These are phyloP conservation scores for Phytophthora pistaciae DNA, from an alignment of 352 stramenopile genomes.

Conservation along the genomic window DNA sequence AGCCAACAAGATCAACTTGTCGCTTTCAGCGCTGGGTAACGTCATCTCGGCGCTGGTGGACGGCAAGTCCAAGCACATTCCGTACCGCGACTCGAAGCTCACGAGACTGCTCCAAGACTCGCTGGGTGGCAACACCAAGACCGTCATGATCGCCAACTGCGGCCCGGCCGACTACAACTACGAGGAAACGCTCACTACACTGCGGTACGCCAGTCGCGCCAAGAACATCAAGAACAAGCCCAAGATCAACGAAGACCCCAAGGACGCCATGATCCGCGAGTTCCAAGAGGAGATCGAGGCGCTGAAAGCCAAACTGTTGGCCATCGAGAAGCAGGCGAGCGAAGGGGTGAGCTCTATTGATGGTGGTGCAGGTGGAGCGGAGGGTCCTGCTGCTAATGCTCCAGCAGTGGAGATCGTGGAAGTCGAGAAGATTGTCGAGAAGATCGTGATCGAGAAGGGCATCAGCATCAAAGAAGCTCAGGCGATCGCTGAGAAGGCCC, in stretches of 20 bases:
- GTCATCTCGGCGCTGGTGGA: constrained; percentile 90
- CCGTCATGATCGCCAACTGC: constrained; percentile 98
- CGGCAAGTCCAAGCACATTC: constrained; percentile 85
- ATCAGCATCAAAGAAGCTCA: constrained; percentile 84
- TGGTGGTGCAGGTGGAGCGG: constrained; percentile 5
- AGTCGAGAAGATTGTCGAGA: constrained; percentile 88
- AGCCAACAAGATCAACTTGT: constrained; percentile 87
- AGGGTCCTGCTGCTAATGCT: constrained; percentile 3
- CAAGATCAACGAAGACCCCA: constrained; percentile 98
- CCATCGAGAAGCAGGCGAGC: constrained; percentile 62
- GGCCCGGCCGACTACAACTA: constrained; percentile 98
- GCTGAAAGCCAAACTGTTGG: constrained; percentile 87
- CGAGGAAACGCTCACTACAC: constrained; percentile 94
- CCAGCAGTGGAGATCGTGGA: constrained; percentile 57
- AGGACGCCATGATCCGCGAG: constrained; percentile 98
- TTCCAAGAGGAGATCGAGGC: constrained; percentile 97
- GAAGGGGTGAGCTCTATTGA: constrained; percentile 19
- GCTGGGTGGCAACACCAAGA: constrained; percentile 98
- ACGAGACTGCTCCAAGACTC: constrained; percentile 97
- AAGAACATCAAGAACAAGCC: constrained; percentile 99
- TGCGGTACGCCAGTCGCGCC: constrained; percentile 97
- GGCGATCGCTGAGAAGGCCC: constrained; percentile 74
- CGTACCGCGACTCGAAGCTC: constrained; percentile 96
- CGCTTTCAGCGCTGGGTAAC: constrained; percentile 84
- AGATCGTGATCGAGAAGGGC: constrained; percentile 85